phyloP scores from a whole-genome alignment of 192 early-diverging fungal genomes.

The Podila epicladia region DNA sequence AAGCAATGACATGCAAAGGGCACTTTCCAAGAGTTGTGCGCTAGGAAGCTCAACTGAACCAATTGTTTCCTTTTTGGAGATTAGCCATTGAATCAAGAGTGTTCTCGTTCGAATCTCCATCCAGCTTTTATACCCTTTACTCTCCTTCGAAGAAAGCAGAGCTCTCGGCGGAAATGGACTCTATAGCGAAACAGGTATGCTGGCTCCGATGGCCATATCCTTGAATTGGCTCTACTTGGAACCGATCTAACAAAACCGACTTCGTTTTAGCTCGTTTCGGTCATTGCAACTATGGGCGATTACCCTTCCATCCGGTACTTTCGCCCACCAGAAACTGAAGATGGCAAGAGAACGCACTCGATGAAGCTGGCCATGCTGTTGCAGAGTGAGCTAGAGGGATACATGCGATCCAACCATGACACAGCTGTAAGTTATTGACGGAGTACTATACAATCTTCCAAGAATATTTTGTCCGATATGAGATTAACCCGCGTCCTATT shows the following conservation, averaged over 20 bases:
- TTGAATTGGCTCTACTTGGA: neutral
- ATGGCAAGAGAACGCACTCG: constrained; percentile 73
- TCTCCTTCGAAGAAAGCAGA: constrained; percentile 58
- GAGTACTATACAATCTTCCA: neutral
- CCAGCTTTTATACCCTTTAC: constrained; percentile 72
- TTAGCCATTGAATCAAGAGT: constrained; percentile 70
- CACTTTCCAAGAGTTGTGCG: too few relatives aligned
- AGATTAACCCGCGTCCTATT: neutral
- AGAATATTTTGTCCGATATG: neutral
- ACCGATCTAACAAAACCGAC: neutral
- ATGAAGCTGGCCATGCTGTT: constrained; percentile 83
- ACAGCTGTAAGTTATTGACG: constrained; percentile 63
- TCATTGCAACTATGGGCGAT: constrained; percentile 89
- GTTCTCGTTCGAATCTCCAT: constrained; percentile 77
- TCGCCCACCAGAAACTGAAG: constrained; percentile 76
- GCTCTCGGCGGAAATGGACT: constrained; percentile 56
- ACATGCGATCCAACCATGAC: constrained; percentile 70
- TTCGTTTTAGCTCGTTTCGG: constrained; percentile 76
- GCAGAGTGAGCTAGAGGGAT: constrained; percentile 86
- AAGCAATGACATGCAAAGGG: neutral
- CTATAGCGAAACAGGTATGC: constrained; percentile 64
- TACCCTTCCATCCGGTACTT: constrained; percentile 94
- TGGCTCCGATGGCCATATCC: neutral
- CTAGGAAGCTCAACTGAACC: too few relatives aligned
- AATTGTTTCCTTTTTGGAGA: neutral